Percentiles rank a stretch among this genome's conserved stretches.
Evolutionary conservation across 805 yeast genomes (phyloP).

Genomic region (Yarrowia porcina): DNA sequence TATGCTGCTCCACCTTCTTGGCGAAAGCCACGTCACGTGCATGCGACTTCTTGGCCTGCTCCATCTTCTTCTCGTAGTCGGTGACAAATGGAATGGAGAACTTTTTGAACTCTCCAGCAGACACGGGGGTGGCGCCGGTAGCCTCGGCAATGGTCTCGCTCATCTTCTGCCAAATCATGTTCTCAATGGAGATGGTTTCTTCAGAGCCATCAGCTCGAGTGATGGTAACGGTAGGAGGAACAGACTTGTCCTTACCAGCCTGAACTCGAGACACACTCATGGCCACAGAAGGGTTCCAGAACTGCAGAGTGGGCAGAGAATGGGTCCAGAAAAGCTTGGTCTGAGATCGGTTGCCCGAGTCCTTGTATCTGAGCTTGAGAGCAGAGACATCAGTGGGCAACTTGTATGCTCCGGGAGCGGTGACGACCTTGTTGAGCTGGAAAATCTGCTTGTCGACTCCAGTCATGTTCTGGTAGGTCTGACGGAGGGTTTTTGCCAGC

Average conservation of each 20-base stretch:
- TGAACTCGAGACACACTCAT: constrained; percentile 18
- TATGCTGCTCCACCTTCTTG: constrained; percentile 17
- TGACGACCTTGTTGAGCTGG: constrained; percentile 33
- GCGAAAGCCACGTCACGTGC: constrained; percentile 8
- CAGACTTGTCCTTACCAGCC: constrained; percentile 18
- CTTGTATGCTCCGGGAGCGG: constrained; percentile 36
- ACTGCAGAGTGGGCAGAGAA: constrained; percentile 23
- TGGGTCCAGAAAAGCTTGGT: constrained; percentile 24
- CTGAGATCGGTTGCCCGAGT: constrained; percentile 29
- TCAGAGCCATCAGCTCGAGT: constrained; percentile 8
- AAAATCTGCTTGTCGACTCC: constrained; percentile 30
- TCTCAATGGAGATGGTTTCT: not conserved
- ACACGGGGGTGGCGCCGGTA: constrained; percentile 7
- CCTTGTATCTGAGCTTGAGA: constrained; percentile 33
- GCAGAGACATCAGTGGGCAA: constrained; percentile 32
- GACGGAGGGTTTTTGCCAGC: constrained; percentile 20
- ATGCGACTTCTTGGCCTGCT: constrained; percentile 10
- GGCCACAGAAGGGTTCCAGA: constrained; percentile 19
- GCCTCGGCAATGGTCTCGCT: constrained; percentile 17
- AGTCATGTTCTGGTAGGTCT: constrained; percentile 24
- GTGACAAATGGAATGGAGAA: constrained; percentile 16
- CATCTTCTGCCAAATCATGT: constrained; percentile 7
- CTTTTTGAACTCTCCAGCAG: constrained; percentile 10
- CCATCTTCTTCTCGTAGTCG: constrained; percentile 24
- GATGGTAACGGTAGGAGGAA: constrained; percentile 12